Evolutionary conservation across 805 yeast genomes (phyloP).

Genomic region (Lipomyces yamadae): DNA sequence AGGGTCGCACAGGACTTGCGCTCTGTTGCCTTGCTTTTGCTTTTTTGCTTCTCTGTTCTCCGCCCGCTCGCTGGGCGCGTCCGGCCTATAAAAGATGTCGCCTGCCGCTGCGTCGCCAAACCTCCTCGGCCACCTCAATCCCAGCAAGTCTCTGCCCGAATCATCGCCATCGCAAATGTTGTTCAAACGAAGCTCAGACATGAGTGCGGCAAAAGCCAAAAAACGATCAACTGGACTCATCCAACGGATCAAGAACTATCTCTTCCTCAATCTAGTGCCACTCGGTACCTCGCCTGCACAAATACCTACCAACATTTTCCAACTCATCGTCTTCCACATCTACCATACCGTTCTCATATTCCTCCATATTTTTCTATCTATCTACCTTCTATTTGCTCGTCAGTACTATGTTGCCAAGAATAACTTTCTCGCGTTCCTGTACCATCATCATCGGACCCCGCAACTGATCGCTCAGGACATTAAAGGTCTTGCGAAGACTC

Average conservation of each 20-base stretch:
- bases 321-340: conserved; percentile 29
- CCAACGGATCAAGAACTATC: conserved; percentile 8
- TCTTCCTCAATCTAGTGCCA: conserved; percentile 25
- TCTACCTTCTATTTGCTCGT: conserved; percentile 15
- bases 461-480: conserved; percentile 86
- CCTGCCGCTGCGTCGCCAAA: background rate
- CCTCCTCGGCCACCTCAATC: background rate
- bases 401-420: conserved; percentile 34
- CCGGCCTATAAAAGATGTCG: background rate
- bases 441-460: conserved; percentile 58
- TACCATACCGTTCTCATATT: conserved; percentile 32
- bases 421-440: conserved; percentile 35
- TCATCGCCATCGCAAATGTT: background rate
- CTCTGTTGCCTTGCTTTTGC: background rate
- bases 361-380: conserved; percentile 33
- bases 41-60: background rate
- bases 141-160: background rate
- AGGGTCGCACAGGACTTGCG: background rate
- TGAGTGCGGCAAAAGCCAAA: background rate
- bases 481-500: conserved; percentile 70
- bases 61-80: background rate
- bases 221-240: background rate
- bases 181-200: background rate
- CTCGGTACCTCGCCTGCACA: conserved; percentile 17
- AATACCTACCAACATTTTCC: conserved; percentile 23